Percentiles rank a stretch among this genome's conserved stretches.
phyloP scores from a whole-genome alignment of 257 asterid genomes.

The Solanum appendiculatum region DNA sequence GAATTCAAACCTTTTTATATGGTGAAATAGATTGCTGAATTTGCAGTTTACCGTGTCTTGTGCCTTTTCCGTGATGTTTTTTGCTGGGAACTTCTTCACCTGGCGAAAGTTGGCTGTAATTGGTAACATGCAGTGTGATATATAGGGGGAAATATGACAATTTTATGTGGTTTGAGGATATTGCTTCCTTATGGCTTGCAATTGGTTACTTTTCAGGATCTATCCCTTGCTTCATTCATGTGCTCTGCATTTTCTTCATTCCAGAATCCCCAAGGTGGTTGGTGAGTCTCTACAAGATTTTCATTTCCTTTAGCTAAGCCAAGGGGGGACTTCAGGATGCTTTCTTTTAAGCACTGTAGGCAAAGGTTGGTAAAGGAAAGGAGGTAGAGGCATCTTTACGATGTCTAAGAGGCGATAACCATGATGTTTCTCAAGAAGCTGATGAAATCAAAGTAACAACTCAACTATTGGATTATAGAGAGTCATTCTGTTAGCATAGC shows the following conservation, averaged over 20 bases:
- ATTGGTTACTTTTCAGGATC: constrained; percentile 1
- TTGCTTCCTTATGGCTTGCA: background rate
- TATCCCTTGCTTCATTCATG: constrained; percentile 10
- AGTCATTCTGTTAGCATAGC: background rate
- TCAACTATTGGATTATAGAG: background rate
- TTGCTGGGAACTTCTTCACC: constrained; percentile 9
- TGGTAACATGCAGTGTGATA: constrained; percentile 4
- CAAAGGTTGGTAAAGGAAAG: constrained; percentile 10
- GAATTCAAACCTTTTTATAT: background rate
- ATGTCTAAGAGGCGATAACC: constrained; percentile 10
- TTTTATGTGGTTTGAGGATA: background rate
- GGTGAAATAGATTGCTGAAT: background rate
- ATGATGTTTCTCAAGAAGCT: constrained; percentile 19
- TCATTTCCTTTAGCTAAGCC: background rate
- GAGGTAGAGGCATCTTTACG: constrained; percentile 8
- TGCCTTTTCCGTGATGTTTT: constrained; percentile 5
- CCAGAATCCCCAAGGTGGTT: constrained; percentile 25
- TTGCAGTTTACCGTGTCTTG: constrained; percentile 1
- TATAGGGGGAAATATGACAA: background rate
- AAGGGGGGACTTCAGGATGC: background rate
- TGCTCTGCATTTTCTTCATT: constrained; percentile 5
- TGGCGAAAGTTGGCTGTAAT: constrained; percentile 13
- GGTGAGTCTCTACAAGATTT: background rate
- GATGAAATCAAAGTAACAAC: constrained; percentile 11
- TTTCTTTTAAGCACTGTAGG: background rate